These are phyloP conservation scores for Apiotrichum gamsii DNA, from an alignment of 1,284 basidiomycete species.

Conservation along the genomic window DNA sequence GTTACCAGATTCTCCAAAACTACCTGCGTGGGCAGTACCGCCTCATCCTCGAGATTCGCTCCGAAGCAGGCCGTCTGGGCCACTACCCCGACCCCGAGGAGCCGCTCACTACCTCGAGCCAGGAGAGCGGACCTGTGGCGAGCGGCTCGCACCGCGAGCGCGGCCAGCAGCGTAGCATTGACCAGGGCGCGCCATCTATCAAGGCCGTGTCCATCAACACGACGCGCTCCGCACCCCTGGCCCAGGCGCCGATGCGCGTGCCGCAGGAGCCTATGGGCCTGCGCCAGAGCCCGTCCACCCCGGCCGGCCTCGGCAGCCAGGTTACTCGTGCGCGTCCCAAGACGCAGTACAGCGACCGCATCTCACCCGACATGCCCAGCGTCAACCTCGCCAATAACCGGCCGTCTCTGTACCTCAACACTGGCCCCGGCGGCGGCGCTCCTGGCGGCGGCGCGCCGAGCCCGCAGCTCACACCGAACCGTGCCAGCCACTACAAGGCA, in stretches of 20 bases:
- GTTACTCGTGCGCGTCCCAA: slow-evolving; percentile 22
- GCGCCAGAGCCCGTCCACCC: slow-evolving; percentile 39
- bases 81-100: slow-evolving; percentile 35
- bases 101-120: slow-evolving; percentile 19
- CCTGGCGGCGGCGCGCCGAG: too few species aligned
- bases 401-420: slow-evolving; percentile 4
- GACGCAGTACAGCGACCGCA: slow-evolving; percentile 28
- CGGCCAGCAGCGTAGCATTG: slow-evolving; percentile 5
- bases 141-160: neutral
- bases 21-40: slow-evolving; percentile 52
- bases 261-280: slow-evolving; percentile 7
- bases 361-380: neutral
- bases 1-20: slow-evolving; percentile 51
- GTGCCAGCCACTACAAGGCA: slow-evolving; percentile 12
- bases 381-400: slow-evolving; percentile 3
- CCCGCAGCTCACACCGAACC: neutral
- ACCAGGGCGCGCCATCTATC: slow-evolving; percentile 15
- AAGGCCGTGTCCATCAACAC: slow-evolving; percentile 18
- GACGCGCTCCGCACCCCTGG: slow-evolving; percentile 11
- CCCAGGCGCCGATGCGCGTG: neutral
- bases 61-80: slow-evolving; percentile 34
- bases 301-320: slow-evolving; percentile 28
- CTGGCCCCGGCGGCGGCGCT: neutral
- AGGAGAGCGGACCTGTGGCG: slow-evolving; percentile 14
- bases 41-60: slow-evolving; percentile 38